Conservation (phyloP, 2,329 filamentous ascomycete genomes). For the Botrytis porri region DNA sequence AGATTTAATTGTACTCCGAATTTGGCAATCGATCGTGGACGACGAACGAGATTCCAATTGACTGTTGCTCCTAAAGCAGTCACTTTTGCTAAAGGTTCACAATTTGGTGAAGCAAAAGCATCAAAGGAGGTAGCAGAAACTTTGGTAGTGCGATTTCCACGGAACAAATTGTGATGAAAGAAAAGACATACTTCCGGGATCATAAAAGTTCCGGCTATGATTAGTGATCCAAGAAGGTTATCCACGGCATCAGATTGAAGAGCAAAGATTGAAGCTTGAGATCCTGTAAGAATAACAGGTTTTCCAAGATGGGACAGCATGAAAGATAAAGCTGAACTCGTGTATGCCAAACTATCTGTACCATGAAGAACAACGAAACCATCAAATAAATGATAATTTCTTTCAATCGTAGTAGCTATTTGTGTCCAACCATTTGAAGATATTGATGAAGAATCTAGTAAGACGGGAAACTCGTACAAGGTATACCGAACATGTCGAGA, state of each 20-base stretch:
- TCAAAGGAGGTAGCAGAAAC: conserved; percentile 66
- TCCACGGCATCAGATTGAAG: conserved; percentile 70
- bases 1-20: conserved; percentile 61
- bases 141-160: conserved; percentile 67
- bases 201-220: conserved; percentile 71
- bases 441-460: conserved; percentile 70
- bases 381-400: conserved; percentile 68
- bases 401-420: conserved; percentile 56
- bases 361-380: conserved; percentile 71
- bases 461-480: conserved; percentile 64
- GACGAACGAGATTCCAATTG: conserved; percentile 59
- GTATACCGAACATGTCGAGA: conserved; percentile 64
- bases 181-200: conserved; percentile 73
- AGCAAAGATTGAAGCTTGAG: conserved; percentile 65
- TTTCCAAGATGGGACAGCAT: conserved; percentile 72
- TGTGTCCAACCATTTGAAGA: conserved; percentile 69
- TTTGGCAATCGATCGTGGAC: conserved; percentile 54
- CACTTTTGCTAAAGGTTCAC: conserved; percentile 60
- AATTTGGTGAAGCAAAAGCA: conserved; percentile 67
- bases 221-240: conserved; percentile 66
- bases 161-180: conserved; percentile 69
- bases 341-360: conserved; percentile 68
- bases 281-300: conserved; percentile 65
- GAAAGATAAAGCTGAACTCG: conserved; percentile 67
- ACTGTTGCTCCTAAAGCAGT: conserved; percentile 59